Evolutionary conservation across 148 eudicot species (phyloP), one percentile per base, ranked within the genome.

Genomic region (Camellia sinensis): DNA sequence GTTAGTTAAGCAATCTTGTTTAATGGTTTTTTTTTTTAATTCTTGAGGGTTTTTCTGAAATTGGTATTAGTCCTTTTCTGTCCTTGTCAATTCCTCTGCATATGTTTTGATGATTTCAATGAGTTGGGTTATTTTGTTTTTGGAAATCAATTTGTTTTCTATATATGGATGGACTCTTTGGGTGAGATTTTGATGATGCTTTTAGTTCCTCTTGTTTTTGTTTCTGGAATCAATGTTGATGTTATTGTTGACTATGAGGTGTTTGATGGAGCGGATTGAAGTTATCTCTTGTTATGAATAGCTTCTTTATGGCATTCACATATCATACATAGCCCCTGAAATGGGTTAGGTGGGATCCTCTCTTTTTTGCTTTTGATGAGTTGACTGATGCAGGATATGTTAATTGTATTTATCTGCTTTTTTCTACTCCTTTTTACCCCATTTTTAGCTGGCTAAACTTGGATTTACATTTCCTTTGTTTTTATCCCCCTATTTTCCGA

Each of bases 401-500:
- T 29, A 29, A 29, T 29, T 29, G 37, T 29, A 29, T 29, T 1
- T 29, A 29, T 29, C 37, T 29, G 18, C 77, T n/a, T 48, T 73
- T 50, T 68, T 57, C 50, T 52, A 4, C 7, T 10, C 22, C 7
- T 37, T 71, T 74, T 60, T 3, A 3, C 41, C 60, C 59, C 45
- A 71, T 60, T 62, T 73, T 77, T 77, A 73, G 75, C 76, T 46
- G 61, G 73, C 74, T 81, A 69, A 76, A 79, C 80, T 78, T 75
- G 84, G 85, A 73, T 85, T 82, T 81, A 60, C 75, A 78, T 80
- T 83, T 63, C 68, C 46, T 77, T 80, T 79, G 59, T 80, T 67
- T 57, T 18, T 29, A 29, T 29, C 50, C 40, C 21, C 37, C 81
- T 60, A 9, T 48, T 12, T 71, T 21, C 17, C 19, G 50, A 43